Conservation (phyloP, 192 early-diverging fungal genomes). For the Rhizoclosmatium globosum region DNA sequence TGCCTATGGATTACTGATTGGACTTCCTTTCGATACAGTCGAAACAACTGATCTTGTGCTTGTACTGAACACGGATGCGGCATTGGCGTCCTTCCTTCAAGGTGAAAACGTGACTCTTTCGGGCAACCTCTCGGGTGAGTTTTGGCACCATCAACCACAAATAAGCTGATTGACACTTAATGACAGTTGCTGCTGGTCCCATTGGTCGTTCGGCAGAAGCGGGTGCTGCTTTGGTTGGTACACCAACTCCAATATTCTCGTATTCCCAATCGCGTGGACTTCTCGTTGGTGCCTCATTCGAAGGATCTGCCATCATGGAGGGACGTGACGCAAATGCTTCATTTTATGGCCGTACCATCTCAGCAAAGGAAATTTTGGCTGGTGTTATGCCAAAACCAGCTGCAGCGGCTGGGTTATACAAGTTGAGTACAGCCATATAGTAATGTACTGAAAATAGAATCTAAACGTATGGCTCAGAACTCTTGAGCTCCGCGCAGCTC, state of each 20-base stretch:
- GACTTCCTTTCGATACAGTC: constrained; percentile 23
- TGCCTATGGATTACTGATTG: neutral
- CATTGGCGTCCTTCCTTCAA: constrained; percentile 85
- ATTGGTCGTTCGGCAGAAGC: constrained; percentile 70
- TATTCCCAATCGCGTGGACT: constrained; percentile 92
- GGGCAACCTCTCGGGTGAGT: constrained; percentile 3
- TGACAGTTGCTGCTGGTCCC: constrained; percentile 35
- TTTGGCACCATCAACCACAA: neutral
- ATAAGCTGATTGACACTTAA: constrained; percentile 40
- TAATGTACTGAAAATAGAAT: no score
- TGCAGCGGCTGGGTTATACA: constrained; percentile 6
- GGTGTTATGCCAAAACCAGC: constrained; percentile 8
- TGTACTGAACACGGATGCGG: constrained; percentile 82
- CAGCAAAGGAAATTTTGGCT: constrained; percentile 7
- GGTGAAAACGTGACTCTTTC: constrained; percentile 69
- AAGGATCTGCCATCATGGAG: constrained; percentile 84
- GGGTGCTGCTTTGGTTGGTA: constrained; percentile 44
- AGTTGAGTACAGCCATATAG: neutral
- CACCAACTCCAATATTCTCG: constrained; percentile 88
- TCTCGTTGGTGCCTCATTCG: constrained; percentile 89
- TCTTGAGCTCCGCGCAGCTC: no score
- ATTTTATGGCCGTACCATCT: constrained; percentile 67
- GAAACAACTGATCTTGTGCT: constrained; percentile 94
- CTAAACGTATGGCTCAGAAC: no score
- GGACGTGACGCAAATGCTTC: constrained; percentile 86